These are phyloP conservation scores for Trametes cingulata DNA, from an alignment of 768 basidiomycete genomes.

Conservation along the genomic window DNA sequence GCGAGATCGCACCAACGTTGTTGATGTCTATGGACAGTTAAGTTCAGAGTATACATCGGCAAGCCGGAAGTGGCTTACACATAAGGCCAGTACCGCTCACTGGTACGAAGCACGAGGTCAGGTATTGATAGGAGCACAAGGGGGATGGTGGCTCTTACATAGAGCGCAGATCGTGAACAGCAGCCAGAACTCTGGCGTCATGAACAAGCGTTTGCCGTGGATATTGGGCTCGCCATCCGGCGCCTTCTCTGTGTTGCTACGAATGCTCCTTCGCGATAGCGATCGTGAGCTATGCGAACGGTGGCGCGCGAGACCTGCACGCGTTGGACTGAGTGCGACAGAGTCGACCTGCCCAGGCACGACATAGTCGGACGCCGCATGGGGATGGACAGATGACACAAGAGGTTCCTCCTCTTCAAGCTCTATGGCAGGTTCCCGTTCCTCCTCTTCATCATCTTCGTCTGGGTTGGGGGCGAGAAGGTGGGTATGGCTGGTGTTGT, in stretches of 20 bases:
- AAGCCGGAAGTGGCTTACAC: conserved; percentile 46
- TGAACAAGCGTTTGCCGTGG: conserved; percentile 52
- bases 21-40: conserved; percentile 62
- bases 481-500: conserved; percentile 31
- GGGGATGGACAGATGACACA: conserved; percentile 11
- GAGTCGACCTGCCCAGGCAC: conserved; percentile 23
- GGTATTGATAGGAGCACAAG: neutral
- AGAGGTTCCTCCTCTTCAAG: conserved; percentile 27
- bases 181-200: conserved; percentile 62
- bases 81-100: conserved; percentile 77
- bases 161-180: conserved; percentile 56
- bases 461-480: conserved; percentile 25
- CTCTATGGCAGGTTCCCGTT: conserved; percentile 19
- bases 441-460: conserved; percentile 24
- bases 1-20: conserved; percentile 80
- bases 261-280: conserved; percentile 7
- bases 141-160: conserved; percentile 42
- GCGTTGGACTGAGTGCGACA: conserved; percentile 30
- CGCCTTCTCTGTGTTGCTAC: conserved; percentile 15
- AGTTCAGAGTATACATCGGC: neutral
- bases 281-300: conserved; percentile 25
- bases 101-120: conserved; percentile 26
- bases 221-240: conserved; percentile 47
- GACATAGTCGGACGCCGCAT: conserved; percentile 25
- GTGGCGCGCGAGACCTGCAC: conserved; percentile 16